Evolutionary conservation across 2,329 filamentous ascomycete species (phyloP).

Genomic region (Aaosphaeria pasadenensis): DNA sequence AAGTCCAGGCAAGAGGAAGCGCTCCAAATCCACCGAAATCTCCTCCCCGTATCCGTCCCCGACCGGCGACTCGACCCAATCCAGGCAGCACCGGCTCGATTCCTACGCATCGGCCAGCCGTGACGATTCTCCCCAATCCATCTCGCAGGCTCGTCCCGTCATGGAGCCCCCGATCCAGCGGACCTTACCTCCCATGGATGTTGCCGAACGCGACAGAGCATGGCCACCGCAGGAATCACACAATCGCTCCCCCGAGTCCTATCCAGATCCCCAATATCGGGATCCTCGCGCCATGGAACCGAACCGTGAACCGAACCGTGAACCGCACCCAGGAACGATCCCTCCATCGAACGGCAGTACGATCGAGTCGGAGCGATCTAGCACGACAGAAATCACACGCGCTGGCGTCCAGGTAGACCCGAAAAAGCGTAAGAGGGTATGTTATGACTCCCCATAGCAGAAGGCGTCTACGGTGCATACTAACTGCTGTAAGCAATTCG

Average conservation of each 20-base stretch:
- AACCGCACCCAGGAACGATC: neutral
- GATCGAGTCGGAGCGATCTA: conserved; percentile 13
- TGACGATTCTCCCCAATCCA: conserved; percentile 14
- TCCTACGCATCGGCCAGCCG: conserved; percentile 39
- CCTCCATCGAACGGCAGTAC: conserved; percentile 1
- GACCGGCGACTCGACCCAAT: conserved; percentile 27
- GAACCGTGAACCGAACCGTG: conserved; percentile 1
- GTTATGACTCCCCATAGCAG: conserved; percentile 11
- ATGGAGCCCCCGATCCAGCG: conserved; percentile 23
- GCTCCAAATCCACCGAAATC: conserved; percentile 58
- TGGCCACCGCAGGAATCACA: conserved; percentile 27
- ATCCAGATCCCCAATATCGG: conserved; percentile 23
- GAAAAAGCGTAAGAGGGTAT: conserved; percentile 40
- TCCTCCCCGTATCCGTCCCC: conserved; percentile 36
- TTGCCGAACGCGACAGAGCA: conserved; percentile 21
- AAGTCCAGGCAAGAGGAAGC: conserved; percentile 58
- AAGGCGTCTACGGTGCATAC: conserved; percentile 8
- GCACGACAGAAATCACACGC: conserved; percentile 39
- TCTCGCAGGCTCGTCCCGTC: conserved; percentile 6
- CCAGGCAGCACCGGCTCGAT: conserved; percentile 32
- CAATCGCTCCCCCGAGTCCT: conserved; percentile 17
- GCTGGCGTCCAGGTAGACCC: conserved; percentile 47
- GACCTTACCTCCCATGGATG: conserved; percentile 26
- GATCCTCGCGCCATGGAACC: conserved; percentile 21
- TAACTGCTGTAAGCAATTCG: conserved; percentile 64